Evolutionary conservation across 2,329 filamentous ascomycete genomes (phyloP), one percentile per base, ranked within the genome.

Genomic region (Xylariaceae sp.): DNA sequence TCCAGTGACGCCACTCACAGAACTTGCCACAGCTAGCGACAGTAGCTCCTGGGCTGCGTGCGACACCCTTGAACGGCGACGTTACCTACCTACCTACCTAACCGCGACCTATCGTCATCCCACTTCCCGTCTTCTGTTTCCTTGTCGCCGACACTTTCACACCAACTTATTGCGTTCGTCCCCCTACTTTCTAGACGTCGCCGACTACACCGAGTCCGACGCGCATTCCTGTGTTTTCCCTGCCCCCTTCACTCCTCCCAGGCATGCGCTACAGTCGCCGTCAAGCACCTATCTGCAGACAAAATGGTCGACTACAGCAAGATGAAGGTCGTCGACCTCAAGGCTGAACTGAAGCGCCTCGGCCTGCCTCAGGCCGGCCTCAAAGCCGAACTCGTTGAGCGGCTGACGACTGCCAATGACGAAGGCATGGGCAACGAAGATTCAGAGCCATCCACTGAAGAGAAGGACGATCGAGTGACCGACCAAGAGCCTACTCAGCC

Each of bases 291-390:
- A 39, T 31, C 42, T 39, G 41, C 58, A 69, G 52, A 55, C n/a
- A 79, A 77, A 75, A 63, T 69, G 42, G 68, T 70, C 45, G 77
- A 80, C 58, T 82, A 76, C 72, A 70, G 67, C 53, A 77, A 72
- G 68, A 77, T 85, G 62, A 91, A 88, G 70, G 88, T 92, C 55
- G 75, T 83, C 32, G 86, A 90, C 62, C 77, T 92, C 51, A 87
- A 85, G 68, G 81, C 81, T 18, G 86, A 90, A 72, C 76, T 91
- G 39, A 90, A 88, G 69, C 76, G 75, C 51, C 81, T 87, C 55
- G 83, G 83, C n/a, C 78, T 91, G 36, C 73, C 82, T 6, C 79
- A 83, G 53, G 80, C 80, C 19, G 88, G 88, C 9, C 75, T 90
- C 45, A 88, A 90, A 65, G 77, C 83, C 19, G 87, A 86, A 52